Percentiles rank a stretch among this genome's conserved stretches.
Evolutionary conservation across 208 protist species (phyloP).

Genomic region (Tritrichomonas musculus): DNA sequence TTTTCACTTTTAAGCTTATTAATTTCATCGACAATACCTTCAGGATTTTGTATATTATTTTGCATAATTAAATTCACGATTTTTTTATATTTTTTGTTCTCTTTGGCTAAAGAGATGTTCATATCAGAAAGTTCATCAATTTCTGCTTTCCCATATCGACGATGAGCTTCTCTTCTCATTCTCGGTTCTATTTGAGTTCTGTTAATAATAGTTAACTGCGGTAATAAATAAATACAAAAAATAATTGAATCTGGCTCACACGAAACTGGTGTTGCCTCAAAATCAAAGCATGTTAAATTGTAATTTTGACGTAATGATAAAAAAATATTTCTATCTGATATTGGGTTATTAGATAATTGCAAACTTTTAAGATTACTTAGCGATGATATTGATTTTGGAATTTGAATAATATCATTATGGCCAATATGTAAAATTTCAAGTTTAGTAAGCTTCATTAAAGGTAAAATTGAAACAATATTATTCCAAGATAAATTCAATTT

Average conservation of each 20-base stretch:
- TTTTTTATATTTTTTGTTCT: too few species aligned
- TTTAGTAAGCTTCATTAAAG: not conserved
- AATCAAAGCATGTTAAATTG: not conserved
- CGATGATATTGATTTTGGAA: not conserved
- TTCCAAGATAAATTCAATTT: not conserved
- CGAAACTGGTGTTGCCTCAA: not conserved
- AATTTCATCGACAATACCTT: too few species aligned
- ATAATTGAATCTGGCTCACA: not conserved
- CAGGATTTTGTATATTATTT: too few species aligned
- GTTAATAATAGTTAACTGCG: not conserved
- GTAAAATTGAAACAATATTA: not conserved
- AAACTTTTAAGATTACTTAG: not conserved
- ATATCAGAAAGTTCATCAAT: not conserved
- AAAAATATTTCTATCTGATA: not conserved
- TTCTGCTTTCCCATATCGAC: not conserved
- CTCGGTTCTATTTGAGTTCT: not conserved
- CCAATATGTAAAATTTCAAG: not conserved
- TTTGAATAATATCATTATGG: not conserved
- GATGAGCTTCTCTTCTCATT: not conserved
- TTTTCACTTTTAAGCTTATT: too few species aligned
- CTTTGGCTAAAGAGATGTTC: not conserved
- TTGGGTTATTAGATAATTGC: not conserved
- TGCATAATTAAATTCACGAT: too few species aligned
- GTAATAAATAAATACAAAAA: not conserved
- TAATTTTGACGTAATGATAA: not conserved